Evolutionary conservation across 1,284 basidiomycete species (phyloP).

Genomic region (Sanguinoderma infundibulare): DNA sequence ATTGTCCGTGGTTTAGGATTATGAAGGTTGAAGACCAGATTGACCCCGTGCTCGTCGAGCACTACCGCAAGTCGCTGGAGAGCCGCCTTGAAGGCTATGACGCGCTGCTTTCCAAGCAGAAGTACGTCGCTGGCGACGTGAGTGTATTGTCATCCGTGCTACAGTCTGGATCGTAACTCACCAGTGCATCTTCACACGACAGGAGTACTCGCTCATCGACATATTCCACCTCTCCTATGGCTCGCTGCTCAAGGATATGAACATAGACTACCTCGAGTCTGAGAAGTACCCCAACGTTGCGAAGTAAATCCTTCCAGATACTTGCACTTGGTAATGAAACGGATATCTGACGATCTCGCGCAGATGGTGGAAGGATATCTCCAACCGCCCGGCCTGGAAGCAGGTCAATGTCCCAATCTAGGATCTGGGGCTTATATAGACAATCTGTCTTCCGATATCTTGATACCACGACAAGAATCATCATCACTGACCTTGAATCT

Average conservation of each 20-base stretch:
- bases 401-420: too few relatives aligned
- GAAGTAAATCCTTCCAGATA: constrained; percentile 17
- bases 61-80: constrained; percentile 30
- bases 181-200: neutral
- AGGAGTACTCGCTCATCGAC: constrained; percentile 54
- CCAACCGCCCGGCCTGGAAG: too few relatives aligned
- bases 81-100: constrained; percentile 50
- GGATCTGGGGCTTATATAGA: too few relatives aligned
- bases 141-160: constrained; percentile 6
- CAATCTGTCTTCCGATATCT: too few relatives aligned
- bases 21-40: constrained; percentile 1
- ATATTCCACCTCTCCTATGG: constrained; percentile 58
- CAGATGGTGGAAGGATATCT: too few relatives aligned
- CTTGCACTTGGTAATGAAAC: neutral
- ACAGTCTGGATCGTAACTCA: neutral
- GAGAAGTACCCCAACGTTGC: constrained; percentile 35
- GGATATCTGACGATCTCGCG: too few relatives aligned
- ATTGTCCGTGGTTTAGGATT: neutral
- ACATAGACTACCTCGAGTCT: constrained; percentile 28
- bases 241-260: constrained; percentile 24
- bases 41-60: constrained; percentile 19
- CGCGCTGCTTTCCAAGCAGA: constrained; percentile 47
- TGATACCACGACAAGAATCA: too few relatives aligned
- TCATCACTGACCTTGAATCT: too few relatives aligned
- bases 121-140: constrained; percentile 53